Evolutionary conservation across 2,329 filamentous ascomycete species (phyloP).

Genomic region (Fusarium metavorans): DNA sequence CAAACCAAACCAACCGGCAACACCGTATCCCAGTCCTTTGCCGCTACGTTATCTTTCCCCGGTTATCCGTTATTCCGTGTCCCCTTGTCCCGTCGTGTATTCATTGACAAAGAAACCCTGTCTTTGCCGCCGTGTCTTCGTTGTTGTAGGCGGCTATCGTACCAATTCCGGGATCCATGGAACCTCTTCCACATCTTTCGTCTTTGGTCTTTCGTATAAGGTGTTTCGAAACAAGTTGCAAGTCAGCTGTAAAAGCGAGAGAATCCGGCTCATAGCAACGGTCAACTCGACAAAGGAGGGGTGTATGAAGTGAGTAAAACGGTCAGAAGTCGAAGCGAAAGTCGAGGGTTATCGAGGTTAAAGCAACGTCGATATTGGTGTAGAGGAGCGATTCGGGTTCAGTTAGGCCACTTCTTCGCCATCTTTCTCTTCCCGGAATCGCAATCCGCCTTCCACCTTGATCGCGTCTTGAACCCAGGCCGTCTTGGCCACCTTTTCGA

Average conservation of each 20-base stretch:
- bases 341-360: neutral
- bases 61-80: constrained; percentile 30
- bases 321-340: neutral
- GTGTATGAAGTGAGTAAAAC: constrained; percentile 6
- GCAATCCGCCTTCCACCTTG: constrained; percentile 71
- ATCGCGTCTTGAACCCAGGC: constrained; percentile 85
- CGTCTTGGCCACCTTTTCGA: constrained; percentile 78
- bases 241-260: constrained; percentile 18
- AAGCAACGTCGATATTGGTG: neutral
- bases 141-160: constrained; percentile 12
- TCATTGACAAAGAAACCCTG: constrained; percentile 32
- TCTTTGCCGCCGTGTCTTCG: constrained; percentile 17
- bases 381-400: constrained; percentile 4
- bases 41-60: constrained; percentile 26
- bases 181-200: constrained; percentile 1
- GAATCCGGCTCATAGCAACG: neutral
- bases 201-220: constrained; percentile 14
- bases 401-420: constrained; percentile 61
- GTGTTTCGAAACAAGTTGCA: constrained; percentile 13
- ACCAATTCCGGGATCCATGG: constrained; percentile 1
- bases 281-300: neutral
- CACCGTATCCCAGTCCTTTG: constrained; percentile 23
- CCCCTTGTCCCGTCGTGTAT: constrained; percentile 27
- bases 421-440: constrained; percentile 70
- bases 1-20: constrained; percentile 15